Evolutionary conservation across 2,329 filamentous ascomycete species (phyloP), one percentile per base, ranked within the genome.

Genomic region (Xylariaceae sp.): DNA sequence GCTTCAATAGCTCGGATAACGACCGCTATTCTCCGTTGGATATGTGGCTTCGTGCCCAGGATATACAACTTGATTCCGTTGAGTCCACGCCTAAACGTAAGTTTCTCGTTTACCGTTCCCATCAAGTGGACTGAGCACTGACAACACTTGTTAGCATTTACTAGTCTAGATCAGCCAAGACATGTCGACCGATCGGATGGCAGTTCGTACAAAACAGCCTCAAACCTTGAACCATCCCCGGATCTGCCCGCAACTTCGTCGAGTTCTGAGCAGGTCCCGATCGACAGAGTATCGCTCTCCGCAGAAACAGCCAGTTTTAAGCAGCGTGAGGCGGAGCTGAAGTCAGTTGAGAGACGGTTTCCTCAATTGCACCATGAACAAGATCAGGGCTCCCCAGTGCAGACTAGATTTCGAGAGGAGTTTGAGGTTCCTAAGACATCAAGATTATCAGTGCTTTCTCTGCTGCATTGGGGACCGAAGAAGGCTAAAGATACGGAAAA

Each of bases 401-500:
- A 47, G 34, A 71, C 66, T 47, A 67, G 59, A 16, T 73, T 73
- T 49, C 59, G 51, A 9, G 69, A 74, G 43, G 60, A 69, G 4
- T 64, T 71, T 37, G 50, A 62, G 13, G 50, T 52, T 4, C 34
- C 48, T 6, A 49, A 43, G 33, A 19, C 43, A 12, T 39, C 44
- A 17, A 39, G 22, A 11, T 26, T 26, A 11, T 26, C 22, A 26
- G 6, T 26, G 11, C 22, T 26, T 6, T 26, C 22, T 26, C 11
- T 26, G 22, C 22, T 26, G 22, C 22, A 26, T 26, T 26, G 6
- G 43, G 38, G 6, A 32, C 22, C 11, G 32, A 39, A 28, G 38
- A 39, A 19, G 22, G 19, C 12, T 22, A 28, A 37, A 30, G 30
- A 7, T n/a, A 30, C 30, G 29, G 24, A 15, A 28, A 24, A 34